Conservation (phyloP, 2,329 filamentous ascomycete genomes). For the Beauveria scarabaeidicola region DNA sequence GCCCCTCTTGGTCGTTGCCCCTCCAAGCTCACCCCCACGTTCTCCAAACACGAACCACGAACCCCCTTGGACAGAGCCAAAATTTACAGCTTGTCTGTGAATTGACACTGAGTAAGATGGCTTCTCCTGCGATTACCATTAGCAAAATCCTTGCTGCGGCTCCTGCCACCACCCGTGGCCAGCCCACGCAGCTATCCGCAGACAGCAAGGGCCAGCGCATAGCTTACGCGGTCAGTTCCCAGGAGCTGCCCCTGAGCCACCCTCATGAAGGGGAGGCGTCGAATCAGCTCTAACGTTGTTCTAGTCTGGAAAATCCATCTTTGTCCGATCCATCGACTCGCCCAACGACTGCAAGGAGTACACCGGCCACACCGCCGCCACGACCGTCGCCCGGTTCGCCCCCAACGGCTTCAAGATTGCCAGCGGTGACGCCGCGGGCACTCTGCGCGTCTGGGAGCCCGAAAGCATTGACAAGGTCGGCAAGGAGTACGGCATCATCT, state of each 20-base stretch:
- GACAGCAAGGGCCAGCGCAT: slow-evolving; percentile 87
- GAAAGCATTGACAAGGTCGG: slow-evolving; percentile 79
- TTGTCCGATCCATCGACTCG: slow-evolving; percentile 88
- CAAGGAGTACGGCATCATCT: slow-evolving; percentile 90
- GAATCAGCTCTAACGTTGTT: neutral
- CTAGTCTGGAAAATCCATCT: slow-evolving; percentile 92
- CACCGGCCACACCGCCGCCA: slow-evolving; percentile 78
- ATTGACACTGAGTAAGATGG: slow-evolving; percentile 18
- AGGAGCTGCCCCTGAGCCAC: neutral
- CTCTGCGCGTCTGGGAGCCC: slow-evolving; percentile 87
- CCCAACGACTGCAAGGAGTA: slow-evolving; percentile 82
- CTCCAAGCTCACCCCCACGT: slow-evolving; percentile 5
- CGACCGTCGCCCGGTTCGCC: slow-evolving; percentile 87
- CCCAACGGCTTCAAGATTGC: slow-evolving; percentile 93
- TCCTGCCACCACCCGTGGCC: slow-evolving; percentile 74
- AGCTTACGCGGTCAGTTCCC: slow-evolving; percentile 70
- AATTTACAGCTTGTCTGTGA: neutral
- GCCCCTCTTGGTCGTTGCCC: slow-evolving; percentile 8
- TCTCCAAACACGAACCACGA: neutral
- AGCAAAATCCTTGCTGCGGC: slow-evolving; percentile 74
- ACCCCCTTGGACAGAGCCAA: neutral
- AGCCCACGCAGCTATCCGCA: slow-evolving; percentile 79
- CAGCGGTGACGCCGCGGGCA: slow-evolving; percentile 77
- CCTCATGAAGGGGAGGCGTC: too few species aligned
- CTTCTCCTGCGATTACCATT: slow-evolving; percentile 42